Evolutionary conservation across 306 rosid species (phyloP), one percentile per base, ranked within the genome.

Genomic region (Parietaria judaica): DNA sequence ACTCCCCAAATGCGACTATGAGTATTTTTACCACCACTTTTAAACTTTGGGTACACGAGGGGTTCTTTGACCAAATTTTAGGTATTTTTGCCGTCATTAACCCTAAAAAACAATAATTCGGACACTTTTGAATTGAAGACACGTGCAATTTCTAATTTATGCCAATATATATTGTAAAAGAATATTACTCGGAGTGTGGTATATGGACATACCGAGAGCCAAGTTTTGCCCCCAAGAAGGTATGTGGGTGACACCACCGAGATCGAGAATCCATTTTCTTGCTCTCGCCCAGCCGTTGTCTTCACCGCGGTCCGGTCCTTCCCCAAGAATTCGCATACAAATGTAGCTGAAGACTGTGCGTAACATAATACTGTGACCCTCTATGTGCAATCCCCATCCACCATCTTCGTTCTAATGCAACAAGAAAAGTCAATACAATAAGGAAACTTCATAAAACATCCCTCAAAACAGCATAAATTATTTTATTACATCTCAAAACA

Each of bases 311-410:
- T 56, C 43, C 0, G 60, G 60, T 56, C 43, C 60, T 56, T 56
- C 60, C 1, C 77, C 77, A 8, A 66, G 64, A 35, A 72, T 5
- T 35, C 72, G 77, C 44, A 72, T 14, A 9, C 67, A 66, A 16
- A 72, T 64, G n/a, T 72, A 66, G 45, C 54, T 72, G 37, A 72
- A 60, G 14, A 55, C 51, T 14, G 77, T 72, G 14, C 77, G 54
- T 5, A 72, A 72, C 77, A 72, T 72, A 37, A 50, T 66, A 16
- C 60, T 56, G 14, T 56, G 60, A 16, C 60, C 60, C 8, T 36
- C 60, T 13, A 56, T 13, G 6, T 72, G 77, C 14, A 72, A 14
- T 7, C 72, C 77, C 77, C 77, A 72, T n/a, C 77, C 77, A 0
- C 77, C 77, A 38, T 72, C 77, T 60, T 66, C 63, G 15, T 72